Evolutionary conservation across 805 yeast species (phyloP).

Genomic region (Teunomyces gatunensis): DNA sequence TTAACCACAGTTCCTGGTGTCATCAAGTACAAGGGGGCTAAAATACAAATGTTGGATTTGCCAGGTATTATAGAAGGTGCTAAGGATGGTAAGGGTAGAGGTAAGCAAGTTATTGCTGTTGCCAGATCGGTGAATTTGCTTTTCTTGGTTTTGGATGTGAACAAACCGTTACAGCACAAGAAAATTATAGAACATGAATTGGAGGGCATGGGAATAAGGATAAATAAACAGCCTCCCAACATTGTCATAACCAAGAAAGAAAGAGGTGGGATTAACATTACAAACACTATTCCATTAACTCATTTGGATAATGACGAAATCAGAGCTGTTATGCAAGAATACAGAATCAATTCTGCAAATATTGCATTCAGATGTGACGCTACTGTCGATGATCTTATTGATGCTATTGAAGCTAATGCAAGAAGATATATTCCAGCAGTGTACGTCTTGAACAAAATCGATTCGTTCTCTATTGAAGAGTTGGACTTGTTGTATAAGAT

Average conservation of each 20-base stretch:
- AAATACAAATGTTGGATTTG: conserved; percentile 90
- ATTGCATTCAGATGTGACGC: conserved; percentile 97
- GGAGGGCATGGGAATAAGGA: conserved; percentile 96
- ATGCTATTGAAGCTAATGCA: conserved; percentile 83
- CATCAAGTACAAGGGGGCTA: conserved; percentile 94
- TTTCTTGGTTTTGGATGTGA: conserved; percentile 92
- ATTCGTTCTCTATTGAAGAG: conserved; percentile 91
- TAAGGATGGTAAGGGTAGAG: conserved; percentile 88
- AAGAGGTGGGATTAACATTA: conserved; percentile 91
- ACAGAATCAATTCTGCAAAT: conserved; percentile 92
- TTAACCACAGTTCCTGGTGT: conserved; percentile 97
- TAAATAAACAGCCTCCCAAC: conserved; percentile 91
- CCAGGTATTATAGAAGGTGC: conserved; percentile 93
- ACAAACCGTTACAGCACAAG: conserved; percentile 93
- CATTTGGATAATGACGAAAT: conserved; percentile 91
- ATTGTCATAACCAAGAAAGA: conserved; percentile 90
- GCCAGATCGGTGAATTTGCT: conserved; percentile 96
- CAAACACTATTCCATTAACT: conserved; percentile 90
- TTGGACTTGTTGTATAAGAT: conserved; percentile 85
- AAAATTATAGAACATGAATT: conserved; percentile 90
- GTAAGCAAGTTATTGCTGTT: conserved; percentile 96
- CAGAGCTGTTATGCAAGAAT: conserved; percentile 93
- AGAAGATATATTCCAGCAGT: conserved; percentile 95
- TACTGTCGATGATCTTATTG: conserved; percentile 94
- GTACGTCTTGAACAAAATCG: conserved; percentile 93